Conservation (phyloP, 192 early-diverging fungal genomes). For the Funneliformis geosporum region DNA sequence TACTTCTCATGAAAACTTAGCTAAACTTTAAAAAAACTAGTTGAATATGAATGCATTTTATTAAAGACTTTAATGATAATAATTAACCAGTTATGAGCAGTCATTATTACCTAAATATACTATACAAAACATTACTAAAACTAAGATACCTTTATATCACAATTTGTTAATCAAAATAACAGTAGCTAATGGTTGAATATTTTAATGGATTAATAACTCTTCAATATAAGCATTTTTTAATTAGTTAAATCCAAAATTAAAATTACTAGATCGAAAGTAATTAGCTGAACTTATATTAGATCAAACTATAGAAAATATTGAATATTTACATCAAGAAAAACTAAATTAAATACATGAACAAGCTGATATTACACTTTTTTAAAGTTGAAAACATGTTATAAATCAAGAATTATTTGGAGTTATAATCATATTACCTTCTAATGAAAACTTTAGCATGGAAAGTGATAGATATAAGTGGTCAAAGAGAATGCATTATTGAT, state of each 20-base stretch:
- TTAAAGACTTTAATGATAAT: no score
- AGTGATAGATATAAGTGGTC: background rate
- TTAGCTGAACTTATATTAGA: background rate
- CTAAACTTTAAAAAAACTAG: no score
- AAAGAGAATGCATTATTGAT: conserved; percentile 10
- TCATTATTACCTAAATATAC: no score
- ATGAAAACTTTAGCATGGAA: background rate
- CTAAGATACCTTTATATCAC: background rate
- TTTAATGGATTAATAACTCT: background rate
- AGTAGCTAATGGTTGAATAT: conserved; percentile 1
- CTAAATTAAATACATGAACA: conserved; percentile 1
- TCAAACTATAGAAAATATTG: background rate
- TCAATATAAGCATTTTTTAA: background rate
- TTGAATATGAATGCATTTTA: no score
- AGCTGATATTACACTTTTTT: conserved; percentile 16
- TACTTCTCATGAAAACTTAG: no score
- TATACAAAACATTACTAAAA: no score
- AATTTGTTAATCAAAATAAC: background rate
- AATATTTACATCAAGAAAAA: background rate
- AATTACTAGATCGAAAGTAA: background rate
- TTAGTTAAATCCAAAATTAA: conserved; percentile 14
- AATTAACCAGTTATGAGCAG: no score
- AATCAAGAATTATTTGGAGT: conserved; percentile 14
- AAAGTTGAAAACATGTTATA: conserved; percentile 9
- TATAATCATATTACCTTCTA: conserved; percentile 8